Evolutionary conservation across 2,329 filamentous ascomycete genomes (phyloP), one percentile per base, ranked within the genome.

Genomic region (Emergomyces africanus): DNA sequence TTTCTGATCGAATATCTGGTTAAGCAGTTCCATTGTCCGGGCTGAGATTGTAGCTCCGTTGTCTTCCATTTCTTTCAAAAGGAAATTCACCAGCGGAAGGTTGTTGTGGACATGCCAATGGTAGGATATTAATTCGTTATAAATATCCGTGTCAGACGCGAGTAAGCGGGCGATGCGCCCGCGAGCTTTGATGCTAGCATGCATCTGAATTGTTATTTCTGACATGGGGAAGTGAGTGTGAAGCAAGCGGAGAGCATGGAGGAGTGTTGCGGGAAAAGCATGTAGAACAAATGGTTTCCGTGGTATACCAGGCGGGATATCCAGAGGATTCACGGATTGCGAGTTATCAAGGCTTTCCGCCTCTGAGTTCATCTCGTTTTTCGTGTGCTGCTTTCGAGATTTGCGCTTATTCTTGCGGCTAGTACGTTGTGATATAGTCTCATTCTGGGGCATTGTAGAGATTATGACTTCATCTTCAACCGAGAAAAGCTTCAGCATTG

Each of bases 11-110:
- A 67, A 62, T 46, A 75, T 72, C 4, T 59, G 60, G 8, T 66
- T 61, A 41, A 76, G 60, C 4, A 75, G 61, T 0, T 61, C 58
- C 15, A 68, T 63, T 5, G 75, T 76, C 28, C 68, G 67, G 5
- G 60, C 42, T 58, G 74, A 68, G 8, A 72, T 68, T 44, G 72
- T 69, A 53, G 77, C 65, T 4, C 75, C 76, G 5, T 67, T 70
- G n/a, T 70, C 64, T 54, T 76, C 69, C 76, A 78, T 78, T 53
- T 78, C 75, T 28, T 65, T 64, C 10, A 77, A 64, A 10, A 77
- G 66, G 1, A 68, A 64, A 2, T 74, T 65, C 35, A 78, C 70
- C 18, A 67, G 70, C 5, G 70, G 68, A 1, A 78, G 64, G 50
- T 77, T 72, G 6, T 70, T 71, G 56, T 72, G 73, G 5, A 71